phyloP scores from a whole-genome alignment of 2,329 filamentous ascomycete genomes.

The Emmonsiellopsis sp. region DNA sequence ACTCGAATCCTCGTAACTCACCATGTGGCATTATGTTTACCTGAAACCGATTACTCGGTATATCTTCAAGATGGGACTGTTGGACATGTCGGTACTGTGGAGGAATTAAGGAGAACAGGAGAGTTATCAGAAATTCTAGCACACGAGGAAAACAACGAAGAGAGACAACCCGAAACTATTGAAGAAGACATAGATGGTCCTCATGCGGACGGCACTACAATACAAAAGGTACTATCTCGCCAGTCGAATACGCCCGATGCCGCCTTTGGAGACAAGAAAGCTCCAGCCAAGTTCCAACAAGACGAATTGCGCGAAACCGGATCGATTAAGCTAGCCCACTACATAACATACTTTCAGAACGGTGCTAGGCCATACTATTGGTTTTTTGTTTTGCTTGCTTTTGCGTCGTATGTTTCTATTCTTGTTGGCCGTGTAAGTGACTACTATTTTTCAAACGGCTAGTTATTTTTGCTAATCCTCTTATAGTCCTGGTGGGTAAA shows the following conservation, averaged over 20 bases:
- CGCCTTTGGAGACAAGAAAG: conserved; percentile 11
- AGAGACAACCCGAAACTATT: conserved; percentile 35
- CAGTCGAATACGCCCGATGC: conserved; percentile 14
- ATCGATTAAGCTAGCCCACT: conserved; percentile 59
- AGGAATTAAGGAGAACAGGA: conserved; percentile 43
- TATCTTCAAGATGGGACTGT: conserved; percentile 62
- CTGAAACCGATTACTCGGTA: conserved; percentile 64
- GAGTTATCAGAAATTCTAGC: conserved; percentile 35
- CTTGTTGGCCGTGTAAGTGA: conserved; percentile 42
- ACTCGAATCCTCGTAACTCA: conserved; percentile 76
- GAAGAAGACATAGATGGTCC: conserved; percentile 27
- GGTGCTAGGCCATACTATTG: conserved; percentile 58
- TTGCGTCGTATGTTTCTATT: conserved; percentile 46
- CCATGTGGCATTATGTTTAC: conserved; percentile 62
- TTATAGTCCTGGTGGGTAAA: conserved; percentile 40
- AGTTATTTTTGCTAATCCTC: neutral
- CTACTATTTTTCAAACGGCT: neutral
- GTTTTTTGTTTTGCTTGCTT: conserved; percentile 46
- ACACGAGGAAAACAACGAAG: conserved; percentile 38
- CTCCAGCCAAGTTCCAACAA: conserved; percentile 62
- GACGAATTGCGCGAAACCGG: conserved; percentile 66
- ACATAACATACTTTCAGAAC: conserved; percentile 56
- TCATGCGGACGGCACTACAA: conserved; percentile 32
- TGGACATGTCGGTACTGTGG: conserved; percentile 54
- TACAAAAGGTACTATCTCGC: conserved; percentile 38